Conservation (phyloP, 164 flowering plant genomes). For the Dillenia turbinata region DNA sequence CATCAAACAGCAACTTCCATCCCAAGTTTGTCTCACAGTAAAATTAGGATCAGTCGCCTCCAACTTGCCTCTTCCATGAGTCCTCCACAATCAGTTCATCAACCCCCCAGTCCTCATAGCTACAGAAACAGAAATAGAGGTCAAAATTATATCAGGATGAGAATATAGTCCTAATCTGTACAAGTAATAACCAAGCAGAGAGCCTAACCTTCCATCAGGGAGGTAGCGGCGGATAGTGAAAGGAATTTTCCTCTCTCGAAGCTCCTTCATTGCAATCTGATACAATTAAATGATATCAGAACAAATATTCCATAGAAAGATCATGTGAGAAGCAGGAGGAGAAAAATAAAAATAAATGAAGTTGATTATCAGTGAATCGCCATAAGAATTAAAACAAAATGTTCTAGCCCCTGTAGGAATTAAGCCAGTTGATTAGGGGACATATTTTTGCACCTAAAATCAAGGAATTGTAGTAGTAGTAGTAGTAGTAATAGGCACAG, state of each 20-base stretch:
- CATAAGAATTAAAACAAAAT: too few relatives aligned
- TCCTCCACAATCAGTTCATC: constrained; percentile 59
- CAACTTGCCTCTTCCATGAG: constrained; percentile 55
- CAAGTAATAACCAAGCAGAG: background rate
- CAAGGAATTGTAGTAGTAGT: too few relatives aligned
- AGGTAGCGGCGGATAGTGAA: constrained; percentile 66
- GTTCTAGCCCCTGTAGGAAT: too few relatives aligned
- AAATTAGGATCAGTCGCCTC: constrained; percentile 29
- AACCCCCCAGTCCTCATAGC: constrained; percentile 63
- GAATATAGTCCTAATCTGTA: too few relatives aligned
- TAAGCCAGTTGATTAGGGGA: too few relatives aligned
- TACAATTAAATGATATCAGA: background rate
- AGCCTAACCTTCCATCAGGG: constrained; percentile 65
- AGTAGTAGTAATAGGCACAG: too few relatives aligned
- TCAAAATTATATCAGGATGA: too few relatives aligned
- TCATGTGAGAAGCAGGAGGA: background rate
- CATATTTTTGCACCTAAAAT: too few relatives aligned
- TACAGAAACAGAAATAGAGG: constrained; percentile 5
- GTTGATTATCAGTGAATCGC: too few relatives aligned
- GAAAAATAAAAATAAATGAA: too few relatives aligned
- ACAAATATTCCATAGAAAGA: background rate
- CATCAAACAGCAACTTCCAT: too few relatives aligned
- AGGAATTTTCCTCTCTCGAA: constrained; percentile 60
- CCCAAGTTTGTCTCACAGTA: too few relatives aligned
- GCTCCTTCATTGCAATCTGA: constrained; percentile 76